Evolutionary conservation across 2,329 filamentous ascomycete species (phyloP), one percentile per base, ranked within the genome.

Genomic region (Alternaria ventricosa): DNA sequence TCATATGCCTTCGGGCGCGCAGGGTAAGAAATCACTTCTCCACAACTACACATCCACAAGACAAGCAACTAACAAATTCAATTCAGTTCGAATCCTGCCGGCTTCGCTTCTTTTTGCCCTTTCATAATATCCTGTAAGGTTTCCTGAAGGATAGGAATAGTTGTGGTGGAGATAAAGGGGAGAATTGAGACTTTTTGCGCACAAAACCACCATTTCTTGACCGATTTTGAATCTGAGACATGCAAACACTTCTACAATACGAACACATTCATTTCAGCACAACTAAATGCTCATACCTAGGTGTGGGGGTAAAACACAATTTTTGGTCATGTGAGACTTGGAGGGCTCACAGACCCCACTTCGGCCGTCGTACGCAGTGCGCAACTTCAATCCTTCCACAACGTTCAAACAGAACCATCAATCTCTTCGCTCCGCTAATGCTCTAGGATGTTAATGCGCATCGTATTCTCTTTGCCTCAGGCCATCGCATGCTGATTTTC

Each of bases 1-100:
- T 72, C 71, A 71, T 68, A 73, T 73, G 65, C 41, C 68, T 73
- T 73, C 71, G 71, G 71, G 44, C 58, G 55, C 55, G 20, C 44
- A 46, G 44, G 44, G 44, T 46, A 46, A 25, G 44, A 12, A 15
- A 8, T 23, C 12, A 23, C 44, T 23, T 13, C 20, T 41, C 15
- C 8, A 41, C n/a, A 41, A 23, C 12, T 20, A 25, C 7, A 13
- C 9, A 10, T 3, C 20, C 22, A 25, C 4, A 8, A 46, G 7
- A 23, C 20, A 46, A 10, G 11, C 44, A 20, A 45, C n/a, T 20
- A 45, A 46, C 44, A 15, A 9, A 18, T 9, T 18, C 8, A 15
- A 8, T 12, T 22, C 43, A 46, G 44, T 46, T 46, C 44, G 44
- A 46, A 46, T 46, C 44, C 44, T 46, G 44, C 20, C 44, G 44